phyloP scores from a whole-genome alignment of 768 basidiomycete genomes.

The Hericium coralloides region DNA sequence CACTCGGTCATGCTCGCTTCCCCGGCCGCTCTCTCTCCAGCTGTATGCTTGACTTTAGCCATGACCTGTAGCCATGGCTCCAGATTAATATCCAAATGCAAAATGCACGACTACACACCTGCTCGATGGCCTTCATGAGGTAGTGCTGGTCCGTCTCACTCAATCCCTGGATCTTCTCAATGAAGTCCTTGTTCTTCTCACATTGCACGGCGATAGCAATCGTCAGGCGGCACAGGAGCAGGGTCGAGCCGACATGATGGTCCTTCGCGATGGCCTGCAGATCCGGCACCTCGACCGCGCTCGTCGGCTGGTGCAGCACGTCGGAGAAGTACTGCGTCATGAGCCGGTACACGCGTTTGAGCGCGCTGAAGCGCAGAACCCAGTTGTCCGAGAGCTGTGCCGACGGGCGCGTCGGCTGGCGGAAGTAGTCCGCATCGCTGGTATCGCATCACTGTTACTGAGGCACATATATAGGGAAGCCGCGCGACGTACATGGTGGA shows the following conservation, averaged over 20 bases:
- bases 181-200: conserved; percentile 80
- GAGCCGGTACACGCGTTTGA: conserved; percentile 80
- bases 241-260: conserved; percentile 50
- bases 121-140: conserved; percentile 91
- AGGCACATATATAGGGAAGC: not conserved
- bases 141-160: conserved; percentile 79
- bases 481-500: conserved; percentile 53
- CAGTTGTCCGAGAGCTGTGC: conserved; percentile 74
- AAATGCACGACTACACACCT: conserved; percentile 42
- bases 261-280: conserved; percentile 82
- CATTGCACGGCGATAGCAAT: conserved; percentile 87
- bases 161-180: conserved; percentile 79
- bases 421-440: conserved; percentile 78
- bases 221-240: conserved; percentile 71
- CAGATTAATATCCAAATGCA: not conserved
- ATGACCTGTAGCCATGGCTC: too few species aligned
- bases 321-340: conserved; percentile 86
- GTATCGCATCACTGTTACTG: conserved; percentile 5
- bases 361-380: conserved; percentile 75
- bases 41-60: conserved; percentile 51
- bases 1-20: conserved; percentile 75
- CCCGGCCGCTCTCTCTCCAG: conserved; percentile 37
- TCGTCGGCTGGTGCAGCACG: conserved; percentile 71
- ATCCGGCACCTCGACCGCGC: conserved; percentile 77
- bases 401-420: conserved; percentile 46